phyloP scores from a whole-genome alignment of 2,329 filamentous ascomycete genomes.

The Diaporthe ilicicola region DNA sequence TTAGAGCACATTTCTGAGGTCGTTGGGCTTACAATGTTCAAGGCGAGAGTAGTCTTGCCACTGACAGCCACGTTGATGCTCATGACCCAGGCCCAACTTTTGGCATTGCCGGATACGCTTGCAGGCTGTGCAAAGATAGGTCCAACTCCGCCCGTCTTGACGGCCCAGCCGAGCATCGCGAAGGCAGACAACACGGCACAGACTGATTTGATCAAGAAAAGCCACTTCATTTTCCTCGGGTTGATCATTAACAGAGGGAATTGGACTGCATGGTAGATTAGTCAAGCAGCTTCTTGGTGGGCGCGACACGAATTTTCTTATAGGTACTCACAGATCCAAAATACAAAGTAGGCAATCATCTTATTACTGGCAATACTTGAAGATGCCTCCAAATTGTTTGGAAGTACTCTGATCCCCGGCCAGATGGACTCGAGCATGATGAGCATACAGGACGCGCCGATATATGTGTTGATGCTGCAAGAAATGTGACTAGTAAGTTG shows the following conservation, averaged over 20 bases:
- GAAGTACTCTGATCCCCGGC: constrained; percentile 48
- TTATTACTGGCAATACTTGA: constrained; percentile 46
- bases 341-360: constrained; percentile 54
- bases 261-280: constrained; percentile 41
- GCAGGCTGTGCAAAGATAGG: constrained; percentile 36
- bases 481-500: neutral
- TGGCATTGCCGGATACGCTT: constrained; percentile 49
- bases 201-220: constrained; percentile 53
- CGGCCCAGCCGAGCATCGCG: constrained; percentile 31
- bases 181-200: constrained; percentile 41
- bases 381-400: constrained; percentile 48
- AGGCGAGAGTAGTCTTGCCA: constrained; percentile 56
- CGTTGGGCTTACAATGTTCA: constrained; percentile 50
- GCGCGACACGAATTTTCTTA: neutral
- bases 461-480: constrained; percentile 39
- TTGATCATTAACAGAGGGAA: constrained; percentile 52
- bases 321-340: constrained; percentile 47
- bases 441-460: constrained; percentile 32
- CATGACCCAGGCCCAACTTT: constrained; percentile 51
- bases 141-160: constrained; percentile 30
- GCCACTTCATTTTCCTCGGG: constrained; percentile 51
- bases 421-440: constrained; percentile 49
- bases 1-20: neutral
- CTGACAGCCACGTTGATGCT: constrained; percentile 57
- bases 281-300: neutral